Evolutionary conservation across 768 basidiomycete genomes (phyloP).

Genomic region (Leccinum longicurvipes): DNA sequence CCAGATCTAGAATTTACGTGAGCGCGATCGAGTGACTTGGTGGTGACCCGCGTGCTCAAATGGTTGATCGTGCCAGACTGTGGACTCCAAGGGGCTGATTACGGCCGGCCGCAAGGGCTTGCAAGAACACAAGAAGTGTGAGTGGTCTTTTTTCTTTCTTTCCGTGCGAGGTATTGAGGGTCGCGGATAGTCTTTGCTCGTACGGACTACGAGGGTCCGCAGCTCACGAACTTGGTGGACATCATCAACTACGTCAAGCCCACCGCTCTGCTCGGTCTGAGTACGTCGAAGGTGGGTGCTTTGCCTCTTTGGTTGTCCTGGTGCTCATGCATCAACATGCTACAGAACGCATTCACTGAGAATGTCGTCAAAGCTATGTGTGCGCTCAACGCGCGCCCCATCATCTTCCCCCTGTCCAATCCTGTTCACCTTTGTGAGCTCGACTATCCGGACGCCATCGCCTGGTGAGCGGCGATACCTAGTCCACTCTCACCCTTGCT

Average conservation of each 20-base stretch:
- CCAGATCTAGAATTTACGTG: too few species aligned
- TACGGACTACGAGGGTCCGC: slow-evolving; percentile 61
- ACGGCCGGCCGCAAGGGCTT: slow-evolving; percentile 64
- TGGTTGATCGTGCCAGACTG: slow-evolving; percentile 42
- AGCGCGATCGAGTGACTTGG: slow-evolving; percentile 17
- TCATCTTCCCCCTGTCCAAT: slow-evolving; percentile 81
- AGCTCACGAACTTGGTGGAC: slow-evolving; percentile 56
- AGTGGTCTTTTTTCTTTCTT: slow-evolving; percentile 2
- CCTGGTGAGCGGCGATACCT: slow-evolving; percentile 51
- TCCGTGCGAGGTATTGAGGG: neutral
- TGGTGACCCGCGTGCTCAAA: slow-evolving; percentile 11
- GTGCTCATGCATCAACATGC: neutral
- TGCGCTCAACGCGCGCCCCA: slow-evolving; percentile 61
- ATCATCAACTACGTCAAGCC: slow-evolving; percentile 72
- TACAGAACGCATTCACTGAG: slow-evolving; percentile 56
- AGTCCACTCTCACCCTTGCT: neutral
- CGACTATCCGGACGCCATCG: slow-evolving; percentile 57
- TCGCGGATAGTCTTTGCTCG: slow-evolving; percentile 63
- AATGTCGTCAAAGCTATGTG: slow-evolving; percentile 63
- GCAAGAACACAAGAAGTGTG: slow-evolving; percentile 73
- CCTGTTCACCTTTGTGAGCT: slow-evolving; percentile 61
- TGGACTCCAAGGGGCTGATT: slow-evolving; percentile 76
- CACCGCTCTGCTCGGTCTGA: slow-evolving; percentile 73
- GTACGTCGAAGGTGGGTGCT: slow-evolving; percentile 44
- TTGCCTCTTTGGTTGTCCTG: neutral